phyloP scores from a whole-genome alignment of 805 yeast genomes.

The Starmerella apis region DNA sequence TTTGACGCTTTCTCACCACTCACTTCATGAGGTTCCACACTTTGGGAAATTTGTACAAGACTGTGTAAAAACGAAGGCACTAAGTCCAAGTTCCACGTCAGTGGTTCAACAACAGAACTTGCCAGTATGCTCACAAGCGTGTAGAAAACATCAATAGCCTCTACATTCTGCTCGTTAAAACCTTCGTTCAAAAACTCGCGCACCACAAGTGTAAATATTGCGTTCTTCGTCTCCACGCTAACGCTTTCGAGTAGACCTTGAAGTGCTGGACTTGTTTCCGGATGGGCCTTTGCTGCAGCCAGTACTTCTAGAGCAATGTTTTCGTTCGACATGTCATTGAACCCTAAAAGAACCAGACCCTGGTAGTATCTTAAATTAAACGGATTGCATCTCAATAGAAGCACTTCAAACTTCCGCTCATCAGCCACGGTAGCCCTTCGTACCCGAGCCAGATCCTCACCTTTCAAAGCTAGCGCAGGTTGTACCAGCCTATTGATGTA shows the following conservation, averaged over 20 bases:
- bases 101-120: conserved; percentile 4
- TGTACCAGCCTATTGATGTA: conserved; percentile 11
- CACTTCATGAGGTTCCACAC: not conserved
- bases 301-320: conserved; percentile 12
- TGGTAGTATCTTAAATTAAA: conserved; percentile 20
- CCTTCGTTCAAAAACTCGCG: conserved; percentile 11
- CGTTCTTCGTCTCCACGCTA: conserved; percentile 11
- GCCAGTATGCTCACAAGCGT: conserved; percentile 14
- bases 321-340: conserved; percentile 3
- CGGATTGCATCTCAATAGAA: conserved; percentile 19
- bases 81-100: conserved; percentile 12
- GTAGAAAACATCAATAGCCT: conserved; percentile 11
- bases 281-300: conserved; percentile 14
- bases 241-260: conserved; percentile 17
- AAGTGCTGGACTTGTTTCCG: conserved; percentile 9
- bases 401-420: conserved; percentile 9
- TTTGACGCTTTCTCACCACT: not conserved
- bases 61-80: conserved; percentile 9
- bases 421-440: conserved; percentile 5
- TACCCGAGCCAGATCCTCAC: conserved; percentile 1
- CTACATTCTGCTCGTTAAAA: not conserved
- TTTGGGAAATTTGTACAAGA: conserved; percentile 4
- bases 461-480: conserved; percentile 10
- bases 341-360: conserved; percentile 14
- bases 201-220: conserved; percentile 9